These are phyloP conservation scores for Candida taoyuanica DNA, from an alignment of 805 yeast genomes.

Conservation along the genomic window DNA sequence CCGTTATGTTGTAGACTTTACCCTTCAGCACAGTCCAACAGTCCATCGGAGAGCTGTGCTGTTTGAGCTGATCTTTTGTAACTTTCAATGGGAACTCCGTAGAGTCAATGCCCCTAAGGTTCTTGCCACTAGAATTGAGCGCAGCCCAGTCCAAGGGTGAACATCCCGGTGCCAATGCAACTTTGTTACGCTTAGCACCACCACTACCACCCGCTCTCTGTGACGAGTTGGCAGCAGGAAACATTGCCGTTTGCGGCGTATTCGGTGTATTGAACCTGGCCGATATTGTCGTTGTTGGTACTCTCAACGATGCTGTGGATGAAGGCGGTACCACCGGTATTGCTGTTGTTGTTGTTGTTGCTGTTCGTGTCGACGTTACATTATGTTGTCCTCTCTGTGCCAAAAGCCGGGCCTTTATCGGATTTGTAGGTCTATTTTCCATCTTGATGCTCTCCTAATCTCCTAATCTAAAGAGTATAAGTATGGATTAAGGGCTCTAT, in stretches of 20 bases:
- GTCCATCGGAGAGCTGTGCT: constrained; percentile 58
- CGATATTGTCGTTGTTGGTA: constrained; percentile 1
- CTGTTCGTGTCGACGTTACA: neutral
- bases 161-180: constrained; percentile 67
- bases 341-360: neutral
- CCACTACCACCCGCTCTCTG: constrained; percentile 19
- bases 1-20: constrained; percentile 81
- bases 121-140: constrained; percentile 41
- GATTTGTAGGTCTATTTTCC: constrained; percentile 3
- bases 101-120: constrained; percentile 50
- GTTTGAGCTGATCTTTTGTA: constrained; percentile 50
- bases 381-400: constrained; percentile 3
- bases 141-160: constrained; percentile 88
- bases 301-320: constrained; percentile 1
- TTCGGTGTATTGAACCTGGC: neutral
- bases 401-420: constrained; percentile 6
- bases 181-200: constrained; percentile 42
- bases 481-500: too few relatives aligned
- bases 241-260: neutral
- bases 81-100: constrained; percentile 54
- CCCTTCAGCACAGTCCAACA: constrained; percentile 84
- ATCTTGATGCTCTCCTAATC: neutral
- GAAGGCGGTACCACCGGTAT: neutral
- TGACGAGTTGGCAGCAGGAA: constrained; percentile 18
- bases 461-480: too few relatives aligned